phyloP scores from a whole-genome alignment of 2,329 filamentous ascomycete genomes.

The Calonectria montana region DNA sequence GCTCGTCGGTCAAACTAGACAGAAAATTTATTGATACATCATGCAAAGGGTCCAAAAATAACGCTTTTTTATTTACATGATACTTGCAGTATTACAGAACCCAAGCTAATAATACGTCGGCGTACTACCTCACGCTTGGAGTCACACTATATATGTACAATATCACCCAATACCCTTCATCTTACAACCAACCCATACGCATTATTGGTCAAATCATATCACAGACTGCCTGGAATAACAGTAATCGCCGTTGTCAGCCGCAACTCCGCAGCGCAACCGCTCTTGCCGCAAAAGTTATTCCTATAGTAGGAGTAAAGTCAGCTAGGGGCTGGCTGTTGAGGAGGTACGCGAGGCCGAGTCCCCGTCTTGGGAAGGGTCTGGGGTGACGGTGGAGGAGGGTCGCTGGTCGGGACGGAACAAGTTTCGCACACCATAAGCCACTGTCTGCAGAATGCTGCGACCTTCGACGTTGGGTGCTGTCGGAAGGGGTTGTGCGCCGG shows the following conservation, averaged over 20 bases:
- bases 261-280: conserved; percentile 30
- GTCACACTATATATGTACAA: background rate
- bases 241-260: conserved; percentile 25
- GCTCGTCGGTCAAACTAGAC: conserved; percentile 17
- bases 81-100: background rate
- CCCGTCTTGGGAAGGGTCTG: background rate
- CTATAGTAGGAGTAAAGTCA: conserved; percentile 36
- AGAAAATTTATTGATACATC: conserved; percentile 8
- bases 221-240: conserved; percentile 27
- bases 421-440: background rate
- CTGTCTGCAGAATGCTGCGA: background rate
- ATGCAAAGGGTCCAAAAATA: background rate
- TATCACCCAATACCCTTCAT: background rate
- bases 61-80: background rate
- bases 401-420: background rate
- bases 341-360: background rate
- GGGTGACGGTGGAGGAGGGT: background rate
- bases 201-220: background rate
- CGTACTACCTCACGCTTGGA: background rate
- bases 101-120: background rate
- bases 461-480: background rate
- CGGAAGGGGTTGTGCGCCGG: background rate
- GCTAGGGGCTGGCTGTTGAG: conserved; percentile 28
- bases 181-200: background rate
- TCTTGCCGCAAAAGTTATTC: conserved; percentile 30